Base-by-base conservation (phyloP, 768 basidiomycete species). In the Tulasnella sp. region DNA sequence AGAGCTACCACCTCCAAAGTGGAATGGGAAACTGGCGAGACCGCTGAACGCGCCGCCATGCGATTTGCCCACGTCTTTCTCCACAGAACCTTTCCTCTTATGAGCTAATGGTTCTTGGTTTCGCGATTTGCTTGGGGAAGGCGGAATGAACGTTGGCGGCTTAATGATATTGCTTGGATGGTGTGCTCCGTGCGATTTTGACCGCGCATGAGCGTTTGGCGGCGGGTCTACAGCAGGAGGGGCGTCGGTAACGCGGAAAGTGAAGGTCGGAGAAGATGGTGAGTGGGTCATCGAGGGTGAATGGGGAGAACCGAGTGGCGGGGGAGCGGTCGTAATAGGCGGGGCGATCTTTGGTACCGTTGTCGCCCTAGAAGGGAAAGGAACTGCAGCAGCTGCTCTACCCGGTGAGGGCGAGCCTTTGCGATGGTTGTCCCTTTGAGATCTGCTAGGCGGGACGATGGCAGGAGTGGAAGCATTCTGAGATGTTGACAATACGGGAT, bases 371-470 rank as follows among this genome's bases (percentile, higher is more conserved):
- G 81, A 77, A 85, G 75, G 8, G 80, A 77, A 74, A 75, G 78
- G 64, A 67, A 79, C 39, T 73, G 74, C 75, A 80, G 31, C 54
- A 19, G 71, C 39, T 3, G 8, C 17, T 40, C 36, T 72, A 25
- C 29, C 45, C 4, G 37, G n/a, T 7, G 84, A 37, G 17, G 68
- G 68, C 36, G 68, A 31, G 68, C 68, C 68, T 75, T 85, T 87
- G 19, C 92, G 86, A 80, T 94, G 93, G 76, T 90, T 86, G 52
- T 86, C 88, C 78, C 90, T 87, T 80, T 86, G 88, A 73, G 90
- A 87, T 54, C 91, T 89, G 79, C 92, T 84, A 25, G 85, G 84
- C 7, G 85, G 79, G 67, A 87, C 86, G n/a, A n/a, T n/a, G n/a
- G n/a, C n/a, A n/a, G 83, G 83, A 45, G 83, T 31, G 42, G 70